phyloP scores from a whole-genome alignment of 2,329 filamentous ascomycete genomes.

The Thielaviopsis euricoi region DNA sequence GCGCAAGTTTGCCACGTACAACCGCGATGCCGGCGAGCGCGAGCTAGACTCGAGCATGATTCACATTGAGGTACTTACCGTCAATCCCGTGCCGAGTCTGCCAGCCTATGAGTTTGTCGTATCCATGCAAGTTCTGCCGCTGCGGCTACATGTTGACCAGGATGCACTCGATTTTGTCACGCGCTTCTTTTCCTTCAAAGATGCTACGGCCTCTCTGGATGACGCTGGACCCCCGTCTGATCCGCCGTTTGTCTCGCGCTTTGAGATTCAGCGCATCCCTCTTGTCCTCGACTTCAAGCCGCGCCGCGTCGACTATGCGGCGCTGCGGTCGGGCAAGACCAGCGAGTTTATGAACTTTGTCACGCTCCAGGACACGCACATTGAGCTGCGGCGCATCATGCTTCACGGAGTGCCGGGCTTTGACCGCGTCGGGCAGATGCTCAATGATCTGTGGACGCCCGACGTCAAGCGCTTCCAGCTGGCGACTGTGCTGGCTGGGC shows the following conservation, averaged over 20 bases:
- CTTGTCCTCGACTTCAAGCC: conserved; percentile 91
- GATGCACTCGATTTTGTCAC: conserved; percentile 95
- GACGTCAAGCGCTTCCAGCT: conserved; percentile 84
- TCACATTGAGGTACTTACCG: conserved; percentile 73
- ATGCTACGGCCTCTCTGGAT: conserved; percentile 32
- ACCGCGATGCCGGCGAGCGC: conserved; percentile 70
- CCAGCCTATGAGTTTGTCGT: conserved; percentile 82
- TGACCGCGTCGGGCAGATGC: conserved; percentile 69
- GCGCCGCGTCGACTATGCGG: conserved; percentile 91
- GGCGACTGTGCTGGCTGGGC: conserved; percentile 69
- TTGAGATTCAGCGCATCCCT: conserved; percentile 69
- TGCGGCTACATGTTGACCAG: conserved; percentile 89
- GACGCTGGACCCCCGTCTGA: conserved; percentile 45
- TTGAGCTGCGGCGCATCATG: conserved; percentile 76
- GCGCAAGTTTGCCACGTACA: conserved; percentile 95
- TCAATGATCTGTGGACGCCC: conserved; percentile 94
- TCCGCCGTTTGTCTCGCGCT: conserved; percentile 72
- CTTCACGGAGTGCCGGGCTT: conserved; percentile 86
- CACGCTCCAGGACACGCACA: conserved; percentile 72
- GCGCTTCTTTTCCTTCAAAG: conserved; percentile 95
- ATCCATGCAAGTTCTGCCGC: conserved; percentile 60
- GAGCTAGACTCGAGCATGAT: conserved; percentile 82
- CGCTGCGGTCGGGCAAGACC: conserved; percentile 79
- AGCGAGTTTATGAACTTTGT: conserved; percentile 99
- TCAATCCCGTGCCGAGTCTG: conserved; percentile 69